phyloP scores from a whole-genome alignment of 257 asterid genomes.

The Fraxinus pennsylvanica region DNA sequence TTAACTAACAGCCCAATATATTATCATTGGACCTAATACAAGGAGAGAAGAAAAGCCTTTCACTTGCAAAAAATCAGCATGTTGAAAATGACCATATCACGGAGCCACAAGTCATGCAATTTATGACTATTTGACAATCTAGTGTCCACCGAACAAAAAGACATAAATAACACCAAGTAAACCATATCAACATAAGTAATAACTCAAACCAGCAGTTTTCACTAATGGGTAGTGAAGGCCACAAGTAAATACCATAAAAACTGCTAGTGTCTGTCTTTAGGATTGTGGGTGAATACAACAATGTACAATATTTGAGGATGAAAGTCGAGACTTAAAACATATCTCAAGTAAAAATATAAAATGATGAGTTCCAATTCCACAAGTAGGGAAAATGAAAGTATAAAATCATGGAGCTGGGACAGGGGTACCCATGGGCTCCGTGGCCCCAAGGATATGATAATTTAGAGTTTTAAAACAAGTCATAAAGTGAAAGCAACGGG shows the following conservation, averaged over 20 bases:
- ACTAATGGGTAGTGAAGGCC: not conserved
- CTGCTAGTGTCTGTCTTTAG: not conserved
- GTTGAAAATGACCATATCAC: constrained; percentile 1
- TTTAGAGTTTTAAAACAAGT: not conserved
- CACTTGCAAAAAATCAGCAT: not conserved
- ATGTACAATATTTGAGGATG: not conserved
- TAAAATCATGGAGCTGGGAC: not conserved
- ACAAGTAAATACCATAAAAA: not conserved
- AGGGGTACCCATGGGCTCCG: not conserved
- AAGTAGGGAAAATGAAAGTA: not conserved
- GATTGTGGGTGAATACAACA: not conserved
- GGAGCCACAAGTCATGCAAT: not conserved
- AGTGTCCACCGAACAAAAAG: not conserved
- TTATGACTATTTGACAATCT: not conserved
- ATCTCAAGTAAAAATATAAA: not conserved
- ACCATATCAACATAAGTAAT: constrained; percentile 2
- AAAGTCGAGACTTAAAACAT: too few relatives aligned
- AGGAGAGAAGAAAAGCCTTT: not conserved
- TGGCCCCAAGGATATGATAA: not conserved
- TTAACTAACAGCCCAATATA: not conserved
- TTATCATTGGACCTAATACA: not conserved
- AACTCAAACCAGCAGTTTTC: not conserved
- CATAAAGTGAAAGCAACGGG: not conserved
- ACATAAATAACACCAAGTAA: not conserved
- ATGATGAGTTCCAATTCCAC: constrained; percentile 8